Evolutionary conservation across 1,139 yeast genomes (phyloP).

Genomic region (Entelexis sorbosivorans): DNA sequence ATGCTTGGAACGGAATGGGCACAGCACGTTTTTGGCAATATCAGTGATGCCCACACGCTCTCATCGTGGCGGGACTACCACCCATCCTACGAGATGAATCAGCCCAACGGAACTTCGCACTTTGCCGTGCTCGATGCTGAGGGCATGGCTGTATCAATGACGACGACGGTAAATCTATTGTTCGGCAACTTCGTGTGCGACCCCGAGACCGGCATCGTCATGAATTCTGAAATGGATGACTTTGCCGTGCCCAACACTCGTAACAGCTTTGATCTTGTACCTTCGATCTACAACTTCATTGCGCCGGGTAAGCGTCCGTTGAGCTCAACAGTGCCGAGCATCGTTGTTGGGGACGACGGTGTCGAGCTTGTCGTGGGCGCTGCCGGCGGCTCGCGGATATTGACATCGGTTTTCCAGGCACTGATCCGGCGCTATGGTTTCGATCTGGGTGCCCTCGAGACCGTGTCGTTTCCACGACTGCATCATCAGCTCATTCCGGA

Average conservation of each 20-base stretch:
- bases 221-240: conserved; percentile 93
- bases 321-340: conserved; percentile 71
- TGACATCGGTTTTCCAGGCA: conserved; percentile 77
- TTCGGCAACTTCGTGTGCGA: conserved; percentile 82
- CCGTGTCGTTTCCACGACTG: conserved; percentile 65
- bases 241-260: conserved; percentile 60
- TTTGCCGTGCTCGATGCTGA: conserved; percentile 59
- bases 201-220: conserved; percentile 63
- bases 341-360: conserved; percentile 42
- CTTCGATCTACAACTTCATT: conserved; percentile 69
- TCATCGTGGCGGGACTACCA: conserved; percentile 59
- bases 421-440: conserved; percentile 54
- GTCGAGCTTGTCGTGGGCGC: conserved; percentile 68
- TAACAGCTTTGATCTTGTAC: conserved; percentile 71
- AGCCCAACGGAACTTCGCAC: conserved; percentile 84
- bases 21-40: conserved; percentile 36
- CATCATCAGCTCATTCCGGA: conserved; percentile 89
- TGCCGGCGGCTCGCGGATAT: conserved; percentile 86
- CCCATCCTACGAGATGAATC: conserved; percentile 63
- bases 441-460: conserved; percentile 47
- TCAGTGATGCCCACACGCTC: conserved; percentile 46
- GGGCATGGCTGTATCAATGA: conserved; percentile 69
- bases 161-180: conserved; percentile 77
- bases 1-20: conserved; percentile 47
- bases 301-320: conserved; percentile 71